Percentiles rank a stretch among this genome's conserved stretches.
phyloP scores from a whole-genome alignment of 805 yeast species.

The Kodamaea lidongshanica region DNA sequence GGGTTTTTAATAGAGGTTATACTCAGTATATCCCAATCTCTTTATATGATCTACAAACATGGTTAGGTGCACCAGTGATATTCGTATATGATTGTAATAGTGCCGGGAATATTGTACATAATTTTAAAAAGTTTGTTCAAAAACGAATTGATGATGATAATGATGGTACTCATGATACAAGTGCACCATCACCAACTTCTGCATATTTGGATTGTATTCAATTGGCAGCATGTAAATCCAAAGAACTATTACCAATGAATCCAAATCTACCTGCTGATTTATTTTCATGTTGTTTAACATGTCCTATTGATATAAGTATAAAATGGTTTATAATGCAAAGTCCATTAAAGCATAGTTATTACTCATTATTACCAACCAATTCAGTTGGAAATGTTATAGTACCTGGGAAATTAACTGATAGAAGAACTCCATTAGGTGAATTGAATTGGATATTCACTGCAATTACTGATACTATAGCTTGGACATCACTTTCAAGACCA shows the following conservation, averaged over 20 bases:
- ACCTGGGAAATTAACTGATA: conserved; percentile 87
- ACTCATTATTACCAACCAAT: conserved; percentile 40
- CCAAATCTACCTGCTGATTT: conserved; percentile 95
- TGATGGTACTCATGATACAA: conserved; percentile 46
- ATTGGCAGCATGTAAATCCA: conserved; percentile 83
- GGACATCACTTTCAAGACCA: conserved; percentile 87
- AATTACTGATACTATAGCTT: conserved; percentile 95
- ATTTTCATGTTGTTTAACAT: conserved; percentile 90
- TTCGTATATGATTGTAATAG: conserved; percentile 91
- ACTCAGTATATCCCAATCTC: conserved; percentile 97
- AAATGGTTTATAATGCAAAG: conserved; percentile 87
- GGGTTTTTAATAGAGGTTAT: conserved; percentile 97
- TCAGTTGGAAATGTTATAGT: conserved; percentile 57
- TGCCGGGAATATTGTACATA: conserved; percentile 88
- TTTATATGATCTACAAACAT: conserved; percentile 87
- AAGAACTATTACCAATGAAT: conserved; percentile 84
- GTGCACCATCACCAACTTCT: conserved; percentile 56
- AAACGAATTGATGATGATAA: conserved; percentile 84
- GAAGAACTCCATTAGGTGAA: conserved; percentile 94
- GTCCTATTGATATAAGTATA: conserved; percentile 91
- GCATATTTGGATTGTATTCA: conserved; percentile 84
- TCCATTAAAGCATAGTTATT: conserved; percentile 51
- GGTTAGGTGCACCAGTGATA: conserved; percentile 97
- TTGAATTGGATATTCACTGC: conserved; percentile 97
- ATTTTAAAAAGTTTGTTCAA: conserved; percentile 84